Evolutionary conservation across 768 basidiomycete species (phyloP).

Genomic region (Panus rudis): DNA sequence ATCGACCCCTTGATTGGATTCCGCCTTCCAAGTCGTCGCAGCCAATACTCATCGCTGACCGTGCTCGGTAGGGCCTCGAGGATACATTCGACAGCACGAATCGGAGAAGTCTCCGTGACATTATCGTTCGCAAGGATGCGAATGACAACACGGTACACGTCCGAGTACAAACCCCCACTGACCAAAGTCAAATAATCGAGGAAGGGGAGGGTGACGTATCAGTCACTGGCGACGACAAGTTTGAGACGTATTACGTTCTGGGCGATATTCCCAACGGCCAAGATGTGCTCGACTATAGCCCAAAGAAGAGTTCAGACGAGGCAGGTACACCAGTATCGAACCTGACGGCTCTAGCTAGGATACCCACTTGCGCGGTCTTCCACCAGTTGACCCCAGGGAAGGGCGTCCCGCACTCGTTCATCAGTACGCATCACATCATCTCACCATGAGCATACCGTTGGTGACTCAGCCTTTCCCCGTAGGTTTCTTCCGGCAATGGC

Average conservation of each 20-base stretch:
- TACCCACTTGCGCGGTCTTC: constrained; percentile 50
- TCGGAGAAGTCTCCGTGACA: constrained; percentile 45
- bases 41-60: too few species aligned
- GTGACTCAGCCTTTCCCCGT: background rate
- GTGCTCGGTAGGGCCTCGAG: constrained; percentile 45
- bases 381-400: constrained; percentile 46
- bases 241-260: constrained; percentile 20
- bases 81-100: constrained; percentile 53
- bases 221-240: background rate
- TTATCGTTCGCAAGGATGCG: constrained; percentile 36
- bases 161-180: constrained; percentile 3
- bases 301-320: too few species aligned
- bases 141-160: constrained; percentile 9
- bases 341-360: constrained; percentile 25
- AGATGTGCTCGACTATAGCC: too few species aligned
- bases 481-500: constrained; percentile 61
- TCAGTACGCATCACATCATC: constrained; percentile 26
- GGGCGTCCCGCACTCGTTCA: constrained; percentile 61
- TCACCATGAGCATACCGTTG: background rate
- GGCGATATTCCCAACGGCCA: constrained; percentile 4
- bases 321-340: constrained; percentile 4
- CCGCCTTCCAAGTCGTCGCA: background rate
- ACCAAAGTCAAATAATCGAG: constrained; percentile 13
- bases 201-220: constrained; percentile 7
- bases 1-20: background rate